Evolutionary conservation across 208 protist species (phyloP).

Genomic region (Entamoeba moshkovskii): DNA sequence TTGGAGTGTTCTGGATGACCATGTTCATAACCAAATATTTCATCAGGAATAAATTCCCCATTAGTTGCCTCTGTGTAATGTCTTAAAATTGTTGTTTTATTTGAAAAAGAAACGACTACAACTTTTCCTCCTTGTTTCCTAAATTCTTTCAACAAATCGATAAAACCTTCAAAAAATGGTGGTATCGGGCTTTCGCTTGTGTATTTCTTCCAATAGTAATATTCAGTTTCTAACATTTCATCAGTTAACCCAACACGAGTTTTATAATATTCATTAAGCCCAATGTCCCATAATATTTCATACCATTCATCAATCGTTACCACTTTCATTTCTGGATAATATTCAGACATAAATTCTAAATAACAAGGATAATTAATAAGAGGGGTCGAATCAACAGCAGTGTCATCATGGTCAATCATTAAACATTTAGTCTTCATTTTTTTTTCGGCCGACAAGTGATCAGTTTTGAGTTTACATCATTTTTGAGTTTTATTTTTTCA

Average conservation of each 20-base stretch:
- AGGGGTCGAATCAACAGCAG: not conserved
- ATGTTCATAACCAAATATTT: not conserved
- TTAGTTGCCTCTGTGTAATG: not conserved
- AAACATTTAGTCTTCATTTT: not conserved
- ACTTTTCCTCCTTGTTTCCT: not conserved
- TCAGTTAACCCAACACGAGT: not conserved
- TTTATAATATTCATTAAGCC: not conserved
- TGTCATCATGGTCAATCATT: not conserved
- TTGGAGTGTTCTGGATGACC: not conserved
- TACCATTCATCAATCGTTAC: not conserved
- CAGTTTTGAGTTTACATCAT: no score
- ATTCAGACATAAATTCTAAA: not conserved
- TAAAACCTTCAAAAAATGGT: not conserved
- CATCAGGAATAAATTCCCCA: not conserved
- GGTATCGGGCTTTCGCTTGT: not conserved
- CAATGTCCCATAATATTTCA: not conserved
- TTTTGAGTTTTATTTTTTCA: no score
- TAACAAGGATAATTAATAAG: not conserved
- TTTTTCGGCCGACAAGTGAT: no score
- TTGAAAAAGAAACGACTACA: not conserved
- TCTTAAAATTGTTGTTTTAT: not conserved
- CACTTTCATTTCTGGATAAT: not conserved
- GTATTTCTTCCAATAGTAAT: not conserved
- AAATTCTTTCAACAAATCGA: not conserved
- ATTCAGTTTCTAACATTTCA: not conserved